phyloP scores from a whole-genome alignment of 2,329 filamentous ascomycete species.

The Calonectria montana region DNA sequence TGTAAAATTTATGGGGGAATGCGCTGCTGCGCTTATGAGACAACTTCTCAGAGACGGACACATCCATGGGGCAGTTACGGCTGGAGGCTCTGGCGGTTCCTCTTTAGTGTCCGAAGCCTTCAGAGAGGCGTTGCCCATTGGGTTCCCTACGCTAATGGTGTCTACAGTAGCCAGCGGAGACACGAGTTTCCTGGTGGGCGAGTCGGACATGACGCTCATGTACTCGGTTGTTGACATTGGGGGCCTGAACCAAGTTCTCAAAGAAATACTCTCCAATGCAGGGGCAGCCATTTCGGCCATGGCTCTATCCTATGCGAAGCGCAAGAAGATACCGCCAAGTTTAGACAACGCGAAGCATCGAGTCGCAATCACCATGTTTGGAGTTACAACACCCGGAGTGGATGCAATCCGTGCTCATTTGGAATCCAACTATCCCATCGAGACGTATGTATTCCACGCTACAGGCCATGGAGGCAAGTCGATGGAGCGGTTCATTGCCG shows the following conservation, averaged over 20 bases:
- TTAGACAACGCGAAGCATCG: neutral
- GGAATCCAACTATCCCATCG: neutral
- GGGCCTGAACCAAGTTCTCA: neutral
- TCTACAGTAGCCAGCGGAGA: constrained; percentile 8
- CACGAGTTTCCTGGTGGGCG: neutral
- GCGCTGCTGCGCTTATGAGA: neutral
- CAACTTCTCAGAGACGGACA: neutral
- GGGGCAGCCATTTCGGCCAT: neutral
- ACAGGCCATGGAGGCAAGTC: neutral
- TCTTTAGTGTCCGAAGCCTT: neutral
- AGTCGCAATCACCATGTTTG: neutral
- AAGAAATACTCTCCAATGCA: neutral
- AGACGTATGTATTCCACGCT: neutral
- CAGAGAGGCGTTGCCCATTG: neutral
- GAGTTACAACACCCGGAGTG: neutral
- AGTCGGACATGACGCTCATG: constrained; percentile 8
- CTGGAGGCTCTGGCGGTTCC: neutral
- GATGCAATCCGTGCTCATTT: neutral
- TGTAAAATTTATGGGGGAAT: neutral
- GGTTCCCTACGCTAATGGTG: neutral
- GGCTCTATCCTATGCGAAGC: neutral
- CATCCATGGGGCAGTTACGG: neutral
- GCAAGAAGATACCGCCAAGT: neutral
- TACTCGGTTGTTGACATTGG: constrained; percentile 6
- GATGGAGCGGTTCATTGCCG: neutral